A percentile compares a stretch with the other conserved stretches of the same genome.
These are phyloP conservation scores for Phytophthora meadii DNA, from an alignment of 352 stramenopile species.

Conservation along the genomic window DNA sequence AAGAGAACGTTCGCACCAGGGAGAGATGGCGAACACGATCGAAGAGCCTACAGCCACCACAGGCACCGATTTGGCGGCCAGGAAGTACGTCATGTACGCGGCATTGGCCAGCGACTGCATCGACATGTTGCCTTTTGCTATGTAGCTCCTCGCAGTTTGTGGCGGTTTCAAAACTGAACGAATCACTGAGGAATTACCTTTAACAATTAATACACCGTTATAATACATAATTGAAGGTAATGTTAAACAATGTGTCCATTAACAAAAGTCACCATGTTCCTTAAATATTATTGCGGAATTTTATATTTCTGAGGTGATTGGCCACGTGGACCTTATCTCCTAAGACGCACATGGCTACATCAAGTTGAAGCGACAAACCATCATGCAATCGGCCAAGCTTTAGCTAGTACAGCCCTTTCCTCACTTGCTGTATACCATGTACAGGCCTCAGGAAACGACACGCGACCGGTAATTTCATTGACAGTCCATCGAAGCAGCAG, in stretches of 20 bases:
- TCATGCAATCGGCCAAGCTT: too few species aligned
- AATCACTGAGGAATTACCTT: conserved; percentile 1
- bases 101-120: conserved; percentile 69
- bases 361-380: conserved; percentile 5
- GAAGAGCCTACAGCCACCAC: conserved; percentile 65
- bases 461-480: neutral
- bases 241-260: neutral
- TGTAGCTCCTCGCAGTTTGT: conserved; percentile 5
- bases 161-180: conserved; percentile 6
- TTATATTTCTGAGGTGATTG: conserved; percentile 1
- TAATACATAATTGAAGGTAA: conserved; percentile 6
- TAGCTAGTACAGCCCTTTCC: too few species aligned
- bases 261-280: neutral
- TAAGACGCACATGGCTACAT: conserved; percentile 21
- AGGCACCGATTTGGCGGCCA: conserved; percentile 67
- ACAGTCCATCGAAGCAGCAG: conserved; percentile 21
- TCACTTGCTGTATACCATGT: too few species aligned
- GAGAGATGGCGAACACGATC: conserved; percentile 75
- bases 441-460: conserved; percentile 7
- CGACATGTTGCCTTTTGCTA: conserved; percentile 48
- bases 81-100: conserved; percentile 76
- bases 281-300: neutral
- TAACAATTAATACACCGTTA: neutral
- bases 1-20: conserved; percentile 40
- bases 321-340: conserved; percentile 7